Conservation (phyloP, 306 rosid species). For the Mimosa pudica region DNA sequence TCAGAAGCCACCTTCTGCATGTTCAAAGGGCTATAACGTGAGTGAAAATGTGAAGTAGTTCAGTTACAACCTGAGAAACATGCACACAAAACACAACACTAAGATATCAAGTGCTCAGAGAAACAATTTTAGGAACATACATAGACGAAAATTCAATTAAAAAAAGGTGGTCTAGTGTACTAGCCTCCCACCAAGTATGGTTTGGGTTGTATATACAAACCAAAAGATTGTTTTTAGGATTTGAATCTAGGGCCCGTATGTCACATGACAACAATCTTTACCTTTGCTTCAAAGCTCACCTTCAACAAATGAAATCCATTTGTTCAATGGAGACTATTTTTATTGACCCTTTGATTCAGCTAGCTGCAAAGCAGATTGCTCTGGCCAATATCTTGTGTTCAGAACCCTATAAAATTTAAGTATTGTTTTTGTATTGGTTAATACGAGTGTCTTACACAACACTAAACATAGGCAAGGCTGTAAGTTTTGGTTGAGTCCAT, state of each 20-base stretch:
- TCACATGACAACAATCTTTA: no score
- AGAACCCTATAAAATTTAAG: neutral
- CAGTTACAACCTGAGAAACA: neutral
- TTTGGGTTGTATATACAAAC: no score
- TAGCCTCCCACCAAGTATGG: no score
- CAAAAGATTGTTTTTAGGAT: no score
- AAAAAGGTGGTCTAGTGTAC: no score
- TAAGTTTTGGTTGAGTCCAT: neutral
- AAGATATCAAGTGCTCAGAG: neutral
- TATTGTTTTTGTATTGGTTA: neutral
- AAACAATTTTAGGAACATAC: neutral
- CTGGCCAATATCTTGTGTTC: no score
- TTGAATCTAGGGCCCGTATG: no score
- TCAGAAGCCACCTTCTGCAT: conserved; percentile 44
- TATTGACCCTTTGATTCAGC: neutral
- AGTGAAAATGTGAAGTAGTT: conserved; percentile 31
- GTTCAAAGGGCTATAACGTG: conserved; percentile 55
- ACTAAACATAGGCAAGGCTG: neutral
- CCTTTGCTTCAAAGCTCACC: no score
- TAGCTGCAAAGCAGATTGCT: neutral
- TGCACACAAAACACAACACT: neutral
- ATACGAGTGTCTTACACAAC: neutral
- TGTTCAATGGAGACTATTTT: neutral
- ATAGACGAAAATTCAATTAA: neutral
- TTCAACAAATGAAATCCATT: no score